Base-by-base conservation (phyloP, 2,329 filamentous ascomycete genomes). In the Phaeosphaeriaceae sp. region DNA sequence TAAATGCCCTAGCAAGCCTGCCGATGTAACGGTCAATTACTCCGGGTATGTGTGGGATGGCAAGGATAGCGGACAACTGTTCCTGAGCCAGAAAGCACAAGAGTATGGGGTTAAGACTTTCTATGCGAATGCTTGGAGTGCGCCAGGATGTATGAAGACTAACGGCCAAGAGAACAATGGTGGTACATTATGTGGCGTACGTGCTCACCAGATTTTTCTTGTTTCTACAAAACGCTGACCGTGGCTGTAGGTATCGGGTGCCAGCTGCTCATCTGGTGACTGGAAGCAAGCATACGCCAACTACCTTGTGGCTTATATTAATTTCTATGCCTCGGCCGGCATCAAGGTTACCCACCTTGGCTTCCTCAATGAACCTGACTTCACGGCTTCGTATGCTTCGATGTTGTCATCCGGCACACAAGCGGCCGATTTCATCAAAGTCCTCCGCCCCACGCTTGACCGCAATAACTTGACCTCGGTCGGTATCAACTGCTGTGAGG, bases 141-240 rank as follows among this genome's bases (percentile, higher is more conserved):
- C 79, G 0, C 79, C 78, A 0, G 77, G 76, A 0, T 81, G 75
- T 58, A 81, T 82, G 79, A 81, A 81, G 70, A 80, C 74, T 4
- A 80, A 80, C 46, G 63, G 64, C 3, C 68, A 75, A 42, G 74
- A 80, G 39, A 67, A 63, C 29, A 72, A 77, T 50, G 76, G 77
- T 1, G 78, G 78, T 1, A 75, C 71, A 39, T 63, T 81, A 0
- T 81, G 78, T 52, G 78, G 78, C 36, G 77, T 78, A 29, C 63
- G 69, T 50, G 64, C 67, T 12, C 42, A 61, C n/a, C 21, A 6
- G 13, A 9, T 2, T 3, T 33, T 28, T 16, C 11, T 17, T 20
- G n/a, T 33, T 2, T 11, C 9, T 47, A 3, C 17, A 26, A 8
- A 26, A 45, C 9, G 26, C 17, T 21, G 15, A 32, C 34, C 41